These are phyloP conservation scores for Polyplosphaeria fusca DNA, from an alignment of 495 filamentous ascomycete genomes.

Conservation along the genomic window DNA sequence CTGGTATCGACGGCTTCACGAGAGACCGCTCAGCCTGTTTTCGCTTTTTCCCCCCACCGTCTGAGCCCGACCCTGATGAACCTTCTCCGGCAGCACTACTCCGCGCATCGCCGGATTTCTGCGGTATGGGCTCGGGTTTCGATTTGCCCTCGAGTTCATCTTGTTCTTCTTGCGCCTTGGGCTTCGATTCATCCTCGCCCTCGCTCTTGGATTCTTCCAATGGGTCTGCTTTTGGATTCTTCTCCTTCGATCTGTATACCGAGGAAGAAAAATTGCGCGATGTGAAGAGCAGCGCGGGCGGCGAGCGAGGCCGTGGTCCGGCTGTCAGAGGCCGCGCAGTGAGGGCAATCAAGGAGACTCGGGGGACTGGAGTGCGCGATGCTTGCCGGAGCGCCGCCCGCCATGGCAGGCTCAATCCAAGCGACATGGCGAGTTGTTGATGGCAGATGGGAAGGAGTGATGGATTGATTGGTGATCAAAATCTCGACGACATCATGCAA, in stretches of 20 bases:
- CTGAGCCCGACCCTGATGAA: constrained; percentile 50
- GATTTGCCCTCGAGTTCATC: constrained; percentile 41
- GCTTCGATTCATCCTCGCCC: constrained; percentile 46
- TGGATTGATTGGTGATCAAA: constrained; percentile 25
- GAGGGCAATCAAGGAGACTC: neutral
- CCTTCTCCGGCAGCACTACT: constrained; percentile 43
- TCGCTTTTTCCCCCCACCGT: constrained; percentile 62
- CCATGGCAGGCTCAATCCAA: constrained; percentile 52
- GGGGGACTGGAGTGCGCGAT: constrained; percentile 17
- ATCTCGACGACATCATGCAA: constrained; percentile 24
- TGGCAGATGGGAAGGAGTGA: too few species aligned
- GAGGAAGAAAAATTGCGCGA: constrained; percentile 42
- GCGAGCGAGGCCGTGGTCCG: constrained; percentile 9
- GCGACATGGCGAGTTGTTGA: constrained; percentile 45
- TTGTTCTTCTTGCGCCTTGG: constrained; percentile 48
- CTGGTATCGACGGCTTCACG: constrained; percentile 83
- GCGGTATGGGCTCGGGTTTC: constrained; percentile 49
- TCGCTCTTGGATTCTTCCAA: constrained; percentile 38
- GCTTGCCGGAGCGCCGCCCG: constrained; percentile 44
- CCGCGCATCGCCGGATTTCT: constrained; percentile 30
- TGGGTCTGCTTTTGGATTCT: constrained; percentile 32
- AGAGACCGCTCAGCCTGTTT: constrained; percentile 53
- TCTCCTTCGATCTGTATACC: constrained; percentile 41
- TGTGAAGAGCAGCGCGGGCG: constrained; percentile 14
- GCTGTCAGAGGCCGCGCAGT: too few species aligned